A percentile compares a stretch with the other conserved stretches of the same genome.
phyloP scores from a whole-genome alignment of 139 green algal genomes.

The Yamagishiella unicocca region DNA sequence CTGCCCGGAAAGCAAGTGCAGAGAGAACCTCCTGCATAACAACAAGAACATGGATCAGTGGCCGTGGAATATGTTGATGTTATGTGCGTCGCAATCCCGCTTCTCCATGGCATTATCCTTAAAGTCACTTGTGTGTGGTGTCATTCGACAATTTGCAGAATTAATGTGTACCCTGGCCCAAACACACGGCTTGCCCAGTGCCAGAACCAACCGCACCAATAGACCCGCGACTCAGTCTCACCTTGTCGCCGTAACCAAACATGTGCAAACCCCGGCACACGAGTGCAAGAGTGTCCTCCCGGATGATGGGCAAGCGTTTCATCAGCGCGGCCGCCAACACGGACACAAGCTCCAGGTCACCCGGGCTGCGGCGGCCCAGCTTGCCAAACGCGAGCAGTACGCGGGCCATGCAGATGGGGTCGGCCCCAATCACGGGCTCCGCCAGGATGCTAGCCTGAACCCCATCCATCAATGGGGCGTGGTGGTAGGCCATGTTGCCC shows the following conservation, averaged over 20 bases:
- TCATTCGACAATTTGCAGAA: too few species aligned
- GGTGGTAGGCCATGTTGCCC: background rate
- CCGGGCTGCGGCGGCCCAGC: background rate
- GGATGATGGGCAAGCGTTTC: background rate
- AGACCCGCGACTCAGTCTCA: background rate
- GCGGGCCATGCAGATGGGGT: background rate
- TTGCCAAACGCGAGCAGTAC: conserved; percentile 1
- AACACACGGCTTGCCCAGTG: too few species aligned
- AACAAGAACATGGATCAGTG: too few species aligned
- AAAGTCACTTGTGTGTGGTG: too few species aligned
- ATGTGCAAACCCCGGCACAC: background rate
- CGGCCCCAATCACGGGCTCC: conserved; percentile 12
- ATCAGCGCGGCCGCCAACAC: conserved; percentile 18
- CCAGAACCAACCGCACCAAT: background rate
- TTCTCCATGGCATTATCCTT: too few species aligned
- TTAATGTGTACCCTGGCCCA: too few species aligned
- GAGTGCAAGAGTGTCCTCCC: background rate
- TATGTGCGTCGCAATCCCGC: too few species aligned
- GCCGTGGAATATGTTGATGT: too few species aligned
- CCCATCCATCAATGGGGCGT: conserved; percentile 29
- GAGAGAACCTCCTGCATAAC: background rate
- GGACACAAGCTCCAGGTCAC: background rate
- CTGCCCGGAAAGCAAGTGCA: background rate
- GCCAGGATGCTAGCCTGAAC: conserved; percentile 24
- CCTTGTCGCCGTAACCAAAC: conserved; percentile 5